phyloP scores from a whole-genome alignment of 495 filamentous ascomycete species.

The Bacidia gigantensis region DNA sequence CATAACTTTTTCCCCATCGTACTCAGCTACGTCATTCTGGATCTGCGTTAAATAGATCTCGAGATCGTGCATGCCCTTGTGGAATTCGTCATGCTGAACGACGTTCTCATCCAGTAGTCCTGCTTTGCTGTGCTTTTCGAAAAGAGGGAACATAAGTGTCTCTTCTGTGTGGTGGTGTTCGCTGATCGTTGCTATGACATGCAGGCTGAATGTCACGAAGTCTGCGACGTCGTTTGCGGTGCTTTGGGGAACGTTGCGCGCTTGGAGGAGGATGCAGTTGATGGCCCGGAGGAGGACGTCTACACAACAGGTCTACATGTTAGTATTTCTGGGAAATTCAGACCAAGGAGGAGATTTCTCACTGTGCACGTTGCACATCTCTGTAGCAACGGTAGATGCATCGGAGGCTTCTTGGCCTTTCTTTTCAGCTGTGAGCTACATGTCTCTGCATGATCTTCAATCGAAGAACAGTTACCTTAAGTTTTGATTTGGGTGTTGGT shows the following conservation, averaged over 20 bases:
- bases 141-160: background rate
- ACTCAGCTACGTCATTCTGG: background rate
- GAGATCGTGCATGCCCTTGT: background rate
- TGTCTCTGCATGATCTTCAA: background rate
- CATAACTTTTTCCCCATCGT: background rate
- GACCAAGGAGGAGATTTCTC: background rate
- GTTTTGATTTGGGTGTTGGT: background rate
- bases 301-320: background rate
- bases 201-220: background rate
- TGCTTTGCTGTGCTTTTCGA: background rate
- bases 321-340: background rate
- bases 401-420: background rate
- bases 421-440: background rate
- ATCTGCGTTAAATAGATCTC: background rate
- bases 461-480: background rate
- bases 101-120: background rate
- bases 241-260: background rate
- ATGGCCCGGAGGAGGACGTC: background rate
- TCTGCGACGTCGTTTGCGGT: background rate
- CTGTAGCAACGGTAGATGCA: background rate
- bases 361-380: background rate
- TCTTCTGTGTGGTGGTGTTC: slow-evolving; percentile 1
- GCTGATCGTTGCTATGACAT: background rate
- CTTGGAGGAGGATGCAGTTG: background rate
- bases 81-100: background rate